Base-by-base conservation (phyloP, 352 stramenopile species). In the Phytophthora colocasiae region DNA sequence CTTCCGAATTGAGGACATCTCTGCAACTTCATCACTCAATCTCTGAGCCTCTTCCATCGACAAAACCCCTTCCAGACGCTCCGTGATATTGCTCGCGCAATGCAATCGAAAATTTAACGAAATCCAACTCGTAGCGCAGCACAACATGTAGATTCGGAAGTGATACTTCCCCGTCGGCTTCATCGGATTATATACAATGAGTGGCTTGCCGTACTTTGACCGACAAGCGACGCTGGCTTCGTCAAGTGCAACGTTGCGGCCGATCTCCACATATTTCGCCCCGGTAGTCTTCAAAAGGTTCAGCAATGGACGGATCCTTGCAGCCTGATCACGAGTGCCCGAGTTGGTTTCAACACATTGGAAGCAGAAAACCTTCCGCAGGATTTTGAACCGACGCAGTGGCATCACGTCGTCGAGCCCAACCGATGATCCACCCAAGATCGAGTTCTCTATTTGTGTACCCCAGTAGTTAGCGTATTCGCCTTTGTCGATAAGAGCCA, bases 401-500 rank as follows among this genome's bases (percentile, higher is more conserved):
- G 45, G 0, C 71, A 79, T 76, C 3, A 76, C 41, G 6, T 39
- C 41, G 11, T 76, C 63, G 1, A 79, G 53, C 19, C 4, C 48
- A 12, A 3, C 15, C 12, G 19, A 19, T 19, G 10, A 26, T 0
- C n/a, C 46, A 1, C 29, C 44, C 24, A 71, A 69, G 2, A 75
- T 73, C 2, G 2, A 8, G 15, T 67, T 38, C 24, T 73, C 66
- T 2, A 47, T 34, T 60, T 76, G 66, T 15, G 60, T 47, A 0
- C 62, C 66, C 66, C 66, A 76, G 45, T 78, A 78, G 56, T 78
- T 75, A 12, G 59, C 32, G 31, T 67, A 67, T 44, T 78, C 61
- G 1, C 70, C 60, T 39, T 79, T 79, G 17, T 73, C 41, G 31
- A 73, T 51, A n/a, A 73, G 36, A 22, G 38, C 34, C 57, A 64